Percentiles rank a stretch among this genome's conserved stretches.
phyloP scores from a whole-genome alignment of 768 basidiomycete species.

The Lepiota venenata region DNA sequence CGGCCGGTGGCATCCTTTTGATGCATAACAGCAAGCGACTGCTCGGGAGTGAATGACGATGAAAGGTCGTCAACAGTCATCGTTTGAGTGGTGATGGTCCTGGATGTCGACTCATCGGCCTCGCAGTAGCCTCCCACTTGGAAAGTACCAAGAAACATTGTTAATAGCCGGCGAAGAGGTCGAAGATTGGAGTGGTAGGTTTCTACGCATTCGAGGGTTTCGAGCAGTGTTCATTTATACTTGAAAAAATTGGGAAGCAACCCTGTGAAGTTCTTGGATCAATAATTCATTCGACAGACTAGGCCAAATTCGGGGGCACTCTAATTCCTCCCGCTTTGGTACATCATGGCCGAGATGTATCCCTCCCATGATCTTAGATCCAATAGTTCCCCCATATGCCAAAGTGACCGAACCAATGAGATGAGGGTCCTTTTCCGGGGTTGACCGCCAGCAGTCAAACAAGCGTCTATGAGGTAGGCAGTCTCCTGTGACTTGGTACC shows the following conservation, averaged over 20 bases:
- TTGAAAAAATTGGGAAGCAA: not conserved
- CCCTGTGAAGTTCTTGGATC: not conserved
- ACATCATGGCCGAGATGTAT: no score
- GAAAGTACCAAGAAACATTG: slow-evolving; percentile 3
- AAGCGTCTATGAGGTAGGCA: no score
- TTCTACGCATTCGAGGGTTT: not conserved
- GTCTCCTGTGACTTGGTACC: no score
- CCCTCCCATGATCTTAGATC: no score
- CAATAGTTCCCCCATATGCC: no score
- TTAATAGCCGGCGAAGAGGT: not conserved
- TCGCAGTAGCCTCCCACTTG: slow-evolving; percentile 9
- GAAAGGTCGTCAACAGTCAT: slow-evolving; percentile 41
- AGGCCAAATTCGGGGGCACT: no score
- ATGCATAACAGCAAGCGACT: slow-evolving; percentile 31
- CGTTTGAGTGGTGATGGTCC: slow-evolving; percentile 21
- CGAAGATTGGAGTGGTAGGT: not conserved
- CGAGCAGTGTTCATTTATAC: not conserved
- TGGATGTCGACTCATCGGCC: slow-evolving; percentile 2
- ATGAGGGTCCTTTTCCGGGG: no score
- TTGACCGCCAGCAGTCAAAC: no score
- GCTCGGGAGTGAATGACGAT: slow-evolving; percentile 29
- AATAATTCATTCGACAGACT: not conserved
- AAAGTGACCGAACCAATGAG: no score
- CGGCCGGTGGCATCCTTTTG: slow-evolving; percentile 60
- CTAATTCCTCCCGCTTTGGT: no score